Conservation (phyloP, 805 yeast genomes). For the Yarrowia alimentaria region DNA sequence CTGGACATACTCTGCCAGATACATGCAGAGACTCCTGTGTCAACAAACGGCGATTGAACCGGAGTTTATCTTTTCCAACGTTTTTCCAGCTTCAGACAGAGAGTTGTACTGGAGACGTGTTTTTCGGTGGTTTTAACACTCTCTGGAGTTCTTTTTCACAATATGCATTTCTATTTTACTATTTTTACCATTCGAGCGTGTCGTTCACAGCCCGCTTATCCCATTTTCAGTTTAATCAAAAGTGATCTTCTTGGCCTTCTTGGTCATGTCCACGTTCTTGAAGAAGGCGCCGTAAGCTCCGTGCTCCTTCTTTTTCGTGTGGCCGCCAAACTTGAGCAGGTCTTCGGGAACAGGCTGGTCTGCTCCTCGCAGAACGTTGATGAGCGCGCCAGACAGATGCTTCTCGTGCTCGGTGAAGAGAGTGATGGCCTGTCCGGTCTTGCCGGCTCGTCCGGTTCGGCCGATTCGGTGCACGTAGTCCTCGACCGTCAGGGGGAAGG, state of each 20-base stretch:
- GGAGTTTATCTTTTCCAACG: too few relatives aligned
- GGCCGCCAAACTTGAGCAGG: constrained; percentile 91
- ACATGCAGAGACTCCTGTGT: too few relatives aligned
- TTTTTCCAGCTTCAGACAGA: too few relatives aligned
- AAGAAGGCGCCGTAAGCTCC: constrained; percentile 97
- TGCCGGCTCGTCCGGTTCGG: constrained; percentile 97
- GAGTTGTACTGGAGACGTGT: too few relatives aligned
- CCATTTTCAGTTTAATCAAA: constrained; percentile 58
- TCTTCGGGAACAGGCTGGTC: constrained; percentile 95
- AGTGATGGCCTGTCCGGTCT: constrained; percentile 91
- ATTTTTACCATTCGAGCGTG: too few relatives aligned
- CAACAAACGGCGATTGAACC: too few relatives aligned
- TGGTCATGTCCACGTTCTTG: constrained; percentile 84
- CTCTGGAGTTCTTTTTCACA: background rate
- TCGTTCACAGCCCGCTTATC: too few relatives aligned
- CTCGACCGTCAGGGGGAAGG: constrained; percentile 94
- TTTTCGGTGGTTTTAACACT: too few relatives aligned
- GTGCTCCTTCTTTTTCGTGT: constrained; percentile 96
- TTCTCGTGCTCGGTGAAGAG: constrained; percentile 95
- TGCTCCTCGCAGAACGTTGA: constrained; percentile 90
- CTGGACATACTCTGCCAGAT: too few relatives aligned
- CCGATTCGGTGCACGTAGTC: constrained; percentile 98
- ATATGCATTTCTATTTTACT: constrained; percentile 17
- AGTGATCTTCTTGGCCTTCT: constrained; percentile 83
- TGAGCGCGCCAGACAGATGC: constrained; percentile 90